Evolutionary conservation across 176 grass and related monocot genomes (phyloP), one percentile per base, ranked within the genome.

Genomic region (Microstegium vimineum): DNA sequence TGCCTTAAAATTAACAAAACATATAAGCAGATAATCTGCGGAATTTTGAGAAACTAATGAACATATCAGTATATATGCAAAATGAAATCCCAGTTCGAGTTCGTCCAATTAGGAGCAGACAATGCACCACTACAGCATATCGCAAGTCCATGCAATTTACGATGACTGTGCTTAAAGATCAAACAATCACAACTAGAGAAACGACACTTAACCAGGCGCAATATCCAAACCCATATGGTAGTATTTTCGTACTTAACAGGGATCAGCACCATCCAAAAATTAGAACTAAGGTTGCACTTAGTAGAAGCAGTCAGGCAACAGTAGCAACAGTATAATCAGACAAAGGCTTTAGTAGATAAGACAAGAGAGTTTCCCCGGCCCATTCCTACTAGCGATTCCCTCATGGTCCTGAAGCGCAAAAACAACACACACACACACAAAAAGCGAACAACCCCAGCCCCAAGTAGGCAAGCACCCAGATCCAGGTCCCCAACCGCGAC

Each of bases 401-500:
- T 37, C 35, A 37, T 37, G 7, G 35, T 6, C 35, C 35, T 37
- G 35, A 37, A 37, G 35, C 35, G 7, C 35, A 37, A 37, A 37
- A 37, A 37, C 35, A 37, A 0, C 2, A 37, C 35, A 37, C n/a
- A n/a, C n/a, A n/a, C n/a, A n/a, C n/a, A 6, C 2, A 37, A 37
- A 37, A 37, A 6, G 35, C 5, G 35, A 4, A 37, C n/a, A 37
- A 6, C 35, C 35, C 35, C 35, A 37, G 5, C 35, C 35, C 35
- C 35, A 37, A 47, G 6, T 49, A 52, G 30, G 31, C 36, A 28
- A 28, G 38, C 11, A 51, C 63, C 37, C 63, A 87, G 85, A 87
- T 87, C 85, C 85, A 82, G 71, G 34, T 52, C 10, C 62, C 28
- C 62, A 62, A 35, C 71, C 46, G 18, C 35, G 2, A 41, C 35